Percentiles rank a stretch among this genome's conserved stretches.
phyloP scores from a whole-genome alignment of 2,329 filamentous ascomycete species.

The Fusarium napiforme region DNA sequence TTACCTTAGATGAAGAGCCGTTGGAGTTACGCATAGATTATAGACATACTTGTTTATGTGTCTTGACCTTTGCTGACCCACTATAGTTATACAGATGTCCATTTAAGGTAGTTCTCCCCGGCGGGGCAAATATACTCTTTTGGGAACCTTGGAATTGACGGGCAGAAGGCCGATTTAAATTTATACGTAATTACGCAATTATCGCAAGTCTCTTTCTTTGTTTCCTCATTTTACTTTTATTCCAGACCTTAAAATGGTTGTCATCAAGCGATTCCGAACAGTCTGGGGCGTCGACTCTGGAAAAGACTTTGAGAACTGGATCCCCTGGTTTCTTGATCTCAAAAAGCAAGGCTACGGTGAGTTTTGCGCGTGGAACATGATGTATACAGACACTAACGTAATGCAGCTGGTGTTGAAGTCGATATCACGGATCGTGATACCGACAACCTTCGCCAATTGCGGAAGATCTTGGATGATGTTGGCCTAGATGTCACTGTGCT shows the following conservation, averaged over 20 bases:
- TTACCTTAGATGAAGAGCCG: too few species aligned
- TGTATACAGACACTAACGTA: too few species aligned
- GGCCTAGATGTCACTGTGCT: neutral
- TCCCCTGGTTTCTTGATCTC: neutral
- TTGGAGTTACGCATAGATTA: too few species aligned
- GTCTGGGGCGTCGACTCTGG: neutral
- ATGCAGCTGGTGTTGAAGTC: neutral
- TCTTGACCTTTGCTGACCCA: neutral
- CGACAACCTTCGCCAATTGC: neutral
- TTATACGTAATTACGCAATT: too few species aligned
- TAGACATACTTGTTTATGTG: too few species aligned
- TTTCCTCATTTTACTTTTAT: rapidly evolving
- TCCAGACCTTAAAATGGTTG: neutral
- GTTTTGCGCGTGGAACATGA: too few species aligned
- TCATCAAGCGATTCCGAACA: neutral
- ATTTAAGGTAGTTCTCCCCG: neutral
- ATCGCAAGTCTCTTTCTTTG: too few species aligned
- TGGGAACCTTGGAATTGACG: neutral
- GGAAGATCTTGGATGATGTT: neutral
- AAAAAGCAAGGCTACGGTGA: neutral
- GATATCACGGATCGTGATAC: neutral
- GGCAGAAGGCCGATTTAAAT: neutral
- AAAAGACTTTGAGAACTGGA: neutral
- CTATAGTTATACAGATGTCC: neutral
- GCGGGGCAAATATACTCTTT: neutral